Percentiles rank a stretch among this genome's conserved stretches.
These are phyloP conservation scores for Kurtzmaniella cleridarum DNA, from an alignment of 805 yeast species.

Conservation along the genomic window DNA sequence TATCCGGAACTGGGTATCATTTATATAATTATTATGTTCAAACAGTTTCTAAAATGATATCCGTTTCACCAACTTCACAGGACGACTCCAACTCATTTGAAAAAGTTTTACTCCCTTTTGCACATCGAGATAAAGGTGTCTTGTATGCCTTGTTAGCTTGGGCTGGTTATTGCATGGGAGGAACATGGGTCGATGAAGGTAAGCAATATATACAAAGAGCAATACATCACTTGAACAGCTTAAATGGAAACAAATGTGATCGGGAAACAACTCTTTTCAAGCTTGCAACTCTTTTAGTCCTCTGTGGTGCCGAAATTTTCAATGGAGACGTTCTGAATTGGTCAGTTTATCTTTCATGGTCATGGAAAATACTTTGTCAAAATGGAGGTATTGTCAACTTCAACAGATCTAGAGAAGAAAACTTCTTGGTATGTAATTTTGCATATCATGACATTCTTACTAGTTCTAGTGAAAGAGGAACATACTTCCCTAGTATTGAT, in stretches of 20 bases:
- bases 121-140: constrained; percentile 46
- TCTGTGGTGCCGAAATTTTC: constrained; percentile 79
- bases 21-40: constrained; percentile 48
- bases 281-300: constrained; percentile 60
- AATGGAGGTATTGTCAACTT: constrained; percentile 59
- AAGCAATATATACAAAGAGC: constrained; percentile 44
- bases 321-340: constrained; percentile 76
- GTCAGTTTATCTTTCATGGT: constrained; percentile 61
- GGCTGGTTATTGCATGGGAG: constrained; percentile 49
- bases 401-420: constrained; percentile 51
- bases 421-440: constrained; percentile 72
- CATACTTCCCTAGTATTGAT: constrained; percentile 58
- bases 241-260: constrained; percentile 15
- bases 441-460: constrained; percentile 78
- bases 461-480: constrained; percentile 54
- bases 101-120: constrained; percentile 50
- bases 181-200: constrained; percentile 45
- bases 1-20: constrained; percentile 29
- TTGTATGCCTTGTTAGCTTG: constrained; percentile 49
- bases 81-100: constrained; percentile 45
- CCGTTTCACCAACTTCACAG: constrained; percentile 42
- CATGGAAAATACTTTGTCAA: constrained; percentile 53
- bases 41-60: constrained; percentile 36
- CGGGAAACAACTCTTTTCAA: constrained; percentile 36
- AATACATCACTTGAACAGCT: constrained; percentile 31